phyloP scores from a whole-genome alignment of 805 yeast species.

The Yamadazyma sp. region DNA sequence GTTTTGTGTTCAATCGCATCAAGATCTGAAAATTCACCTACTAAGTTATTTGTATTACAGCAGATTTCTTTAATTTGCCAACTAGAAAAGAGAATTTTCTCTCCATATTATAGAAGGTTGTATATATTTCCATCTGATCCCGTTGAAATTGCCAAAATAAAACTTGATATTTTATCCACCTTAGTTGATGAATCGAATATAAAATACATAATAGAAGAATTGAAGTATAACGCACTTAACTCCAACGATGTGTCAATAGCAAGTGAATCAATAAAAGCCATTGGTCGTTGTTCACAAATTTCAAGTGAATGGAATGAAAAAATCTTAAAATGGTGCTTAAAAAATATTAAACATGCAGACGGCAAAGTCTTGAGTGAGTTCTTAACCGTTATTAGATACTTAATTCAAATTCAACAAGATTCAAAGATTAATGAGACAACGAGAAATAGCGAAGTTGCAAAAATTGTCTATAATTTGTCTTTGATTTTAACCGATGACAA shows the following conservation, averaged over 20 bases:
- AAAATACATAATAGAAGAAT: slow-evolving; percentile 52
- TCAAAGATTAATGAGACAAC: slow-evolving; percentile 8
- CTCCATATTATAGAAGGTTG: slow-evolving; percentile 43
- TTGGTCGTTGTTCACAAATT: slow-evolving; percentile 57
- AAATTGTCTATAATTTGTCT: slow-evolving; percentile 52
- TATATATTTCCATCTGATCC: slow-evolving; percentile 57
- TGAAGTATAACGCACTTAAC: slow-evolving; percentile 48
- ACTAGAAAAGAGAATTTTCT: slow-evolving; percentile 28
- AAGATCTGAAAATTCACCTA: slow-evolving; percentile 20
- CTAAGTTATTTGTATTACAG: slow-evolving; percentile 39
- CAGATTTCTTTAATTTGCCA: slow-evolving; percentile 40
- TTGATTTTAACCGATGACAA: slow-evolving; percentile 22
- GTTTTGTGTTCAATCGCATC: slow-evolving; percentile 46
- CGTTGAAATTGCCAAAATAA: slow-evolving; percentile 42
- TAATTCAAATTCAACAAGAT: slow-evolving; percentile 57
- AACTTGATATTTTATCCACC: slow-evolving; percentile 58
- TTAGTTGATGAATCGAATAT: slow-evolving; percentile 55
- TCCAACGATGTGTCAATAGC: slow-evolving; percentile 20
- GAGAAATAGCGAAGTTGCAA: slow-evolving; percentile 40
- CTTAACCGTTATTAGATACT: slow-evolving; percentile 66
- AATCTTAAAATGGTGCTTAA: slow-evolving; percentile 63
- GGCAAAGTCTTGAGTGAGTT: slow-evolving; percentile 55
- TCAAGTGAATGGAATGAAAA: slow-evolving; percentile 47
- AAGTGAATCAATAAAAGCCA: slow-evolving; percentile 53
- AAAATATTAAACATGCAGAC: slow-evolving; percentile 36